Evolutionary conservation across 208 protist species (phyloP).

Genomic region (Leishmania gerbilli): DNA sequence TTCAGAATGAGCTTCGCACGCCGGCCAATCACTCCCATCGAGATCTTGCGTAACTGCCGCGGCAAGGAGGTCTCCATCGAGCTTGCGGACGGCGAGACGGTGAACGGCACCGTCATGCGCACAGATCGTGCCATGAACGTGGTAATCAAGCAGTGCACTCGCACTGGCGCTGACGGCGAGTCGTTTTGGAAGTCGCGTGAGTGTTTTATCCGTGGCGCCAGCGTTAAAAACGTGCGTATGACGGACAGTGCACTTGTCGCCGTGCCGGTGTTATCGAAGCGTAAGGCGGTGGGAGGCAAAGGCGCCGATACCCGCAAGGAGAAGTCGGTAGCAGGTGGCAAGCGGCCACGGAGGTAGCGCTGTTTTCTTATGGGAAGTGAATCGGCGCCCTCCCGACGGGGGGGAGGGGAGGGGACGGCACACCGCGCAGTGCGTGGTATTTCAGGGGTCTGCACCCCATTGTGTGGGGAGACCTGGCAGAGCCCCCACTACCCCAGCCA

Average conservation of each 20-base stretch:
- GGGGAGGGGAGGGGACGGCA: not conserved
- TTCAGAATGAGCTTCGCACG: conserved; percentile 40
- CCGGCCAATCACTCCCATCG: conserved; percentile 57
- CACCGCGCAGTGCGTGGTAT: not conserved
- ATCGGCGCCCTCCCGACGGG: not conserved
- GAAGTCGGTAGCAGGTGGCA: conserved; percentile 14
- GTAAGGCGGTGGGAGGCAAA: conserved; percentile 9
- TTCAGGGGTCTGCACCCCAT: not conserved
- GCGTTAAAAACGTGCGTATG: conserved; percentile 80
- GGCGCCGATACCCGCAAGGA: conserved; percentile 6
- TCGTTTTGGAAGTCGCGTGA: conserved; percentile 74
- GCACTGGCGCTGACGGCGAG: conserved; percentile 61
- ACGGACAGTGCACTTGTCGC: conserved; percentile 55
- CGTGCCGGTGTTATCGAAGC: conserved; percentile 9
- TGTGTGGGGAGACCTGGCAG: too few species aligned
- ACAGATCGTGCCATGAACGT: conserved; percentile 86
- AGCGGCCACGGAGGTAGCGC: conserved; percentile 11
- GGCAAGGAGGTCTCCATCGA: conserved; percentile 83
- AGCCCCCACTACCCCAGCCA: not conserved
- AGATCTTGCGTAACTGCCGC: conserved; percentile 81
- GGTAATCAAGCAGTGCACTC: conserved; percentile 76
- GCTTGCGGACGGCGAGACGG: conserved; percentile 62
- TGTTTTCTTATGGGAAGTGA: not conserved
- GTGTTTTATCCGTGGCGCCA: conserved; percentile 72
- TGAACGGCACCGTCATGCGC: conserved; percentile 83